Evolutionary conservation across 768 basidiomycete genomes (phyloP).

Genomic region (Suillus cothurnatus): DNA sequence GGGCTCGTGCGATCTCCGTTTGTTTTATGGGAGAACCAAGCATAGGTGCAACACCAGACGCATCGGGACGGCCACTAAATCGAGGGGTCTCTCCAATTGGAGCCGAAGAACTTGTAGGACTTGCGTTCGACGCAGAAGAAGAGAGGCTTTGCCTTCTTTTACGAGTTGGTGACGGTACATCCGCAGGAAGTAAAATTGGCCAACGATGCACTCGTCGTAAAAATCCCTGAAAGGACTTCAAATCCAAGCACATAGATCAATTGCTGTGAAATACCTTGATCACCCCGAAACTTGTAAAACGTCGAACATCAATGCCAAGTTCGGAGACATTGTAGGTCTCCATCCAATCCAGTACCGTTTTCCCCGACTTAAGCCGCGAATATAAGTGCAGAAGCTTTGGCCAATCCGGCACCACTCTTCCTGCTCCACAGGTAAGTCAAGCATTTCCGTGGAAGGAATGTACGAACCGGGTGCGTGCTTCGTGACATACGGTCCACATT

Average conservation of each 20-base stretch:
- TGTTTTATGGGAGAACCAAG: constrained; percentile 33
- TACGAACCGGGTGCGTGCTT: constrained; percentile 53
- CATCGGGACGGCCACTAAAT: constrained; percentile 25
- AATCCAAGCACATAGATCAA: neutral
- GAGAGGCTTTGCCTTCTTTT: constrained; percentile 35
- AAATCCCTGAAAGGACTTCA: constrained; percentile 62
- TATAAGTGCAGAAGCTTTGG: constrained; percentile 85
- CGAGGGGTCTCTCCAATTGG: constrained; percentile 13
- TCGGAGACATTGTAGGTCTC: constrained; percentile 67
- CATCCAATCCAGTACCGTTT: constrained; percentile 89
- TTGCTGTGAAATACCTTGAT: constrained; percentile 66
- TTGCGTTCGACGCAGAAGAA: constrained; percentile 3
- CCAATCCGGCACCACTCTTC: constrained; percentile 76
- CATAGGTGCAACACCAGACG: constrained; percentile 24
- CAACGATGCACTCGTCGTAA: constrained; percentile 92
- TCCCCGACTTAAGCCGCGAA: constrained; percentile 81
- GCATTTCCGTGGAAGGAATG: neutral
- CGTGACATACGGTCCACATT: constrained; percentile 92
- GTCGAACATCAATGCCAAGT: constrained; percentile 83
- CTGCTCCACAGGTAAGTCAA: constrained; percentile 29
- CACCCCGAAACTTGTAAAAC: constrained; percentile 97
- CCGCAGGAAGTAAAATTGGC: constrained; percentile 66
- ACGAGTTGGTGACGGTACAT: constrained; percentile 27
- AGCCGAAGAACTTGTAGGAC: neutral
- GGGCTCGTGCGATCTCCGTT: constrained; percentile 34